Base-by-base conservation (phyloP, 768 basidiomycete genomes). In the Collybiopsis luxurians region DNA sequence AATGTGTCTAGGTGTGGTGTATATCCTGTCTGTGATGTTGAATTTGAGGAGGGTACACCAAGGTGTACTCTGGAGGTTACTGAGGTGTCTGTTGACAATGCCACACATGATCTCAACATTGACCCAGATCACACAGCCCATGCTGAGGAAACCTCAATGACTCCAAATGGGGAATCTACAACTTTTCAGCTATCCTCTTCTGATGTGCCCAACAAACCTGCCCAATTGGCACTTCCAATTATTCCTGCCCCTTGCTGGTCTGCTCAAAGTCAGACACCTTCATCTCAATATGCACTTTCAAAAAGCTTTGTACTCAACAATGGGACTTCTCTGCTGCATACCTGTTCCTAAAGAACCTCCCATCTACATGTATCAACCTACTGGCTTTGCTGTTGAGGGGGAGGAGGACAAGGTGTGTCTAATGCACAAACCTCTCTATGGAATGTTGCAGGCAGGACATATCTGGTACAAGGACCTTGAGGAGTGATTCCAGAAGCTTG, bases 311-410 rank as follows among this genome's bases (percentile, higher is more conserved):
- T n/a, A 19, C 28, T n/a, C 59, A 38, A 4, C 62, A 63, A 39
- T 55, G 55, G 24, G 58, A 63, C 43, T 36, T 62, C n/a, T 52
- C 31, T 39, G 54, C 53, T 10, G 65, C 64, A 0, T 67, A 65
- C 38, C 57, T 67, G 1, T 34, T 6, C 31, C 31, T 6, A 28
- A 65, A 11, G 59, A 61, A 17, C 52, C 59, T 6, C 50, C 58
- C 0, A 46, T 64, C 1, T 66, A 63, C 38, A 61, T 66, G 61
- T 31, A 49, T 11, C 64, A 64, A 49, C 64, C 64, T 1, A 56
- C 55, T 26, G 60, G 60, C 1, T 62, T 63, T 59, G 26, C 24
- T 17, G 49, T 60, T 23, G 40, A 39, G 31, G 52, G 52, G 52
- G 52, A 53, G 52, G 52, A 53, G 17, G n/a, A 17, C 10, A 53